A percentile compares a stretch with the other conserved stretches of the same genome.
These are phyloP conservation scores for Leptographium procerum DNA, from an alignment of 2,329 filamentous ascomycete genomes.

Conservation along the genomic window DNA sequence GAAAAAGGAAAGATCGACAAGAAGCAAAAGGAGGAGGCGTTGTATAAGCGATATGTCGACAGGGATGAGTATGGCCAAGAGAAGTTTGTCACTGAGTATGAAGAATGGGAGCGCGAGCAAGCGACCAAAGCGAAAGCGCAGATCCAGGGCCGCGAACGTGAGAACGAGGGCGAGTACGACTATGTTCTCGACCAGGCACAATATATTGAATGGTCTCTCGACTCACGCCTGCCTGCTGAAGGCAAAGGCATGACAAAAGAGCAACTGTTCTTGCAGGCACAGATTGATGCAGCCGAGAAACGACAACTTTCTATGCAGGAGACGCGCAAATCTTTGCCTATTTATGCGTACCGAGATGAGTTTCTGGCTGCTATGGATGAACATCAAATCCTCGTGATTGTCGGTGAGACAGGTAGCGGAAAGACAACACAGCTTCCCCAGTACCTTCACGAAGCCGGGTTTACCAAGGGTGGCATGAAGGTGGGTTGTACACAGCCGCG, in stretches of 20 bases:
- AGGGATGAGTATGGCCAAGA: constrained; percentile 79
- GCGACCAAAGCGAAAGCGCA: constrained; percentile 78
- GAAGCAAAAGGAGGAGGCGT: constrained; percentile 76
- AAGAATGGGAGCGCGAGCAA: constrained; percentile 93
- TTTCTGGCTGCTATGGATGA: constrained; percentile 79
- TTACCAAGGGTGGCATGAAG: constrained; percentile 72
- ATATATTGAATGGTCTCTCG: constrained; percentile 74
- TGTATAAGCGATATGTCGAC: constrained; percentile 86
- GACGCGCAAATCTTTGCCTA: constrained; percentile 78
- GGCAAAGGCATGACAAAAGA: constrained; percentile 63
- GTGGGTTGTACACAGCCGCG: constrained; percentile 90
- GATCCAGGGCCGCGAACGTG: constrained; percentile 61
- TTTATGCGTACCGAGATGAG: constrained; percentile 77
- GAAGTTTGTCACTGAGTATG: constrained; percentile 82
- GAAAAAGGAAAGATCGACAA: constrained; percentile 82
- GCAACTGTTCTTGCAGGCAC: constrained; percentile 64
- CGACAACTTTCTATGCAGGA: constrained; percentile 84
- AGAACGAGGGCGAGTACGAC: constrained; percentile 75
- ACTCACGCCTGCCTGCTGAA: constrained; percentile 61
- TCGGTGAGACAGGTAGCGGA: constrained; percentile 88
- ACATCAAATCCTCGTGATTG: constrained; percentile 80
- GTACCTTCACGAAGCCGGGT: constrained; percentile 84
- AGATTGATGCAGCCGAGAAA: constrained; percentile 80
- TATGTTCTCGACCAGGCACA: constrained; percentile 87
- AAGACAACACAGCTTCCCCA: constrained; percentile 95